Conservation (phyloP, 2,329 filamentous ascomycete species). For the Aspergillus quadricinctus region DNA sequence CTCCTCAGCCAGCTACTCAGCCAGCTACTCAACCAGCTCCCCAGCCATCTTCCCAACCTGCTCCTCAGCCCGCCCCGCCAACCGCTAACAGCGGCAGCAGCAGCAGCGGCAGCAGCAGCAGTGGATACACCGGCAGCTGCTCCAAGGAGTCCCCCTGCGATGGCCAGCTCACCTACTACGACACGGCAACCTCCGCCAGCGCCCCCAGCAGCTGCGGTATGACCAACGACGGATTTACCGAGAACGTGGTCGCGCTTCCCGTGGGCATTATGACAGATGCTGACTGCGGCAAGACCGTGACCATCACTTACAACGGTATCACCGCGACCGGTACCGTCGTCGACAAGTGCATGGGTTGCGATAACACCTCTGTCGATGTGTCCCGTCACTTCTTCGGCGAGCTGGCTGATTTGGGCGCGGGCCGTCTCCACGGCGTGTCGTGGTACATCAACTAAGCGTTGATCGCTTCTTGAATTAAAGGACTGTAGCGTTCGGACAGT, state of each 20-base stretch:
- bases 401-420: slow-evolving; percentile 38
- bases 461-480: slow-evolving; percentile 11
- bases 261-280: slow-evolving; percentile 63
- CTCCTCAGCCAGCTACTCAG: neutral
- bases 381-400: slow-evolving; percentile 53
- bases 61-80: slow-evolving; percentile 15
- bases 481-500: slow-evolving; percentile 12
- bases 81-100: slow-evolving; percentile 11
- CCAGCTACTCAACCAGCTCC: no score
- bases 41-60: no score
- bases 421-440: slow-evolving; percentile 41
- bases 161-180: slow-evolving; percentile 73
- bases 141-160: slow-evolving; percentile 25
- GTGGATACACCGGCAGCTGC: slow-evolving; percentile 22
- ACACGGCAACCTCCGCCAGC: slow-evolving; percentile 58
- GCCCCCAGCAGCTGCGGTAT: slow-evolving; percentile 54
- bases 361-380: slow-evolving; percentile 54
- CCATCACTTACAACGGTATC: slow-evolving; percentile 58
- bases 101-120: slow-evolving; percentile 15
- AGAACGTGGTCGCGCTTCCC: slow-evolving; percentile 67
- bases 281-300: slow-evolving; percentile 66
- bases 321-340: slow-evolving; percentile 56
- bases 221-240: slow-evolving; percentile 52
- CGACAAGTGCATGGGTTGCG: slow-evolving; percentile 75
- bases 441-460: slow-evolving; percentile 36